phyloP scores from a whole-genome alignment of 371 early-diverging fungal species.

The Rhizopus arrhizus region DNA sequence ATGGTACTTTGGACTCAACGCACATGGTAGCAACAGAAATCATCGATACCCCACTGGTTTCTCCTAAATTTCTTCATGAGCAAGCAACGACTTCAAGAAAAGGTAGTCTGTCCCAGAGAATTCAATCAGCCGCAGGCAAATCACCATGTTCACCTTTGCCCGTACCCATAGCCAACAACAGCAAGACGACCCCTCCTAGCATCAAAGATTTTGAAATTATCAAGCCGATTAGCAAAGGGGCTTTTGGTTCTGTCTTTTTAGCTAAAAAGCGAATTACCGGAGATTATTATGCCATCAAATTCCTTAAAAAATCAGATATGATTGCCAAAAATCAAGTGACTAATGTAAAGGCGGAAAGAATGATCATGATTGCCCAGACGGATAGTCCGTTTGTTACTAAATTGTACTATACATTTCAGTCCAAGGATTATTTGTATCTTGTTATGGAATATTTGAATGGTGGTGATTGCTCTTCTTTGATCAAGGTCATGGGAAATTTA shows the following conservation, averaged over 20 bases:
- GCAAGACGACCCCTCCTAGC: slow-evolving; percentile 52
- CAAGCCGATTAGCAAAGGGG: slow-evolving; percentile 92
- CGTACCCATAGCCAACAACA: slow-evolving; percentile 64
- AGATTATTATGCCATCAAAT: slow-evolving; percentile 90
- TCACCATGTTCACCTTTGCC: slow-evolving; percentile 55
- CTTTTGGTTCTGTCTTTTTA: slow-evolving; percentile 88
- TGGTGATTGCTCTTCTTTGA: slow-evolving; percentile 93
- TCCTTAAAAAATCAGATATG: slow-evolving; percentile 90
- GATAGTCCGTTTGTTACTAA: slow-evolving; percentile 95
- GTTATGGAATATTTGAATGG: slow-evolving; percentile 97
- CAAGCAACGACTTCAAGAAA: slow-evolving; percentile 11
- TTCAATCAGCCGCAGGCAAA: slow-evolving; percentile 13
- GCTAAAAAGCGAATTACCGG: slow-evolving; percentile 86
- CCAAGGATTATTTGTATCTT: slow-evolving; percentile 86
- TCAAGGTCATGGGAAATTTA: slow-evolving; percentile 82
- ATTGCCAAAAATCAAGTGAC: slow-evolving; percentile 90
- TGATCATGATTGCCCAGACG: slow-evolving; percentile 83
- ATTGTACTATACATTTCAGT: slow-evolving; percentile 92
- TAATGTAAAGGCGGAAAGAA: slow-evolving; percentile 86
- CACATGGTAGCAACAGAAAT: slow-evolving; percentile 46
- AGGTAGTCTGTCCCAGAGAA: slow-evolving; percentile 19
- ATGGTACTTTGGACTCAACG: slow-evolving; percentile 28
- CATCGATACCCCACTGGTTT: slow-evolving; percentile 41
- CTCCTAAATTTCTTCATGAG: slow-evolving; percentile 30
- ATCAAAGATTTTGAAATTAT: slow-evolving; percentile 92